phyloP scores from a whole-genome alignment of 495 filamentous ascomycete genomes.

The Oidiodendron maius region DNA sequence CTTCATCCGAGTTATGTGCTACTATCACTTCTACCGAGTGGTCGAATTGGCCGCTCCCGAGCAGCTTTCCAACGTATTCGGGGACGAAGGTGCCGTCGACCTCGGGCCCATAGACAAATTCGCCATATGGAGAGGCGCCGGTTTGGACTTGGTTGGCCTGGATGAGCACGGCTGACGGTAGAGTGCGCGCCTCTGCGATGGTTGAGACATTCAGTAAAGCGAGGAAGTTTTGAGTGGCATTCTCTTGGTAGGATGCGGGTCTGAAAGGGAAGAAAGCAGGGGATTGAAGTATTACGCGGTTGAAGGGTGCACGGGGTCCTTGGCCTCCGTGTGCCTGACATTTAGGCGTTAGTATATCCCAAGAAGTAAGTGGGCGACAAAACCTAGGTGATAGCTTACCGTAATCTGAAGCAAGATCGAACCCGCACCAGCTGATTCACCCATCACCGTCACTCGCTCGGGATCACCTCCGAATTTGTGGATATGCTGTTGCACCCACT shows the following conservation, averaged over 20 bases:
- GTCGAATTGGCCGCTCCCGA: constrained; percentile 51
- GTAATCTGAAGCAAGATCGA: constrained; percentile 63
- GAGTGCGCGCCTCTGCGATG: constrained; percentile 39
- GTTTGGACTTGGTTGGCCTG: constrained; percentile 47
- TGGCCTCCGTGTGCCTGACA: constrained; percentile 45
- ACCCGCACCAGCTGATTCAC: constrained; percentile 63
- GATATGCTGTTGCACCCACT: constrained; percentile 59
- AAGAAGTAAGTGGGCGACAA: no score
- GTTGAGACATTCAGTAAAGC: constrained; percentile 26
- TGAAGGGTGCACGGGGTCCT: constrained; percentile 17
- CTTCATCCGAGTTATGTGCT: constrained; percentile 51
- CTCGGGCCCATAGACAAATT: constrained; percentile 48
- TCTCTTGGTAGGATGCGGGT: constrained; percentile 11
- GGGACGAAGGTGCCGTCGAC: constrained; percentile 57
- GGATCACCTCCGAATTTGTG: constrained; percentile 31
- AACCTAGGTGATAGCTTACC: no score
- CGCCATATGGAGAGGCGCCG: constrained; percentile 33
- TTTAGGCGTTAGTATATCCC: no score
- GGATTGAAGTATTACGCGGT: constrained; percentile 23
- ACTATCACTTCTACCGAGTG: constrained; percentile 49
- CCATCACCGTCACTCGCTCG: constrained; percentile 36
- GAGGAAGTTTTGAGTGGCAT: constrained; percentile 12
- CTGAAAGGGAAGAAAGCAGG: constrained; percentile 16
- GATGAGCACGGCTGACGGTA: constrained; percentile 39
- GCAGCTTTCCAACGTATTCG: constrained; percentile 45